A percentile compares a stretch with the other conserved stretches of the same genome.
phyloP scores from a whole-genome alignment of 2,329 filamentous ascomycete genomes.

The Microcyclosporella mali region DNA sequence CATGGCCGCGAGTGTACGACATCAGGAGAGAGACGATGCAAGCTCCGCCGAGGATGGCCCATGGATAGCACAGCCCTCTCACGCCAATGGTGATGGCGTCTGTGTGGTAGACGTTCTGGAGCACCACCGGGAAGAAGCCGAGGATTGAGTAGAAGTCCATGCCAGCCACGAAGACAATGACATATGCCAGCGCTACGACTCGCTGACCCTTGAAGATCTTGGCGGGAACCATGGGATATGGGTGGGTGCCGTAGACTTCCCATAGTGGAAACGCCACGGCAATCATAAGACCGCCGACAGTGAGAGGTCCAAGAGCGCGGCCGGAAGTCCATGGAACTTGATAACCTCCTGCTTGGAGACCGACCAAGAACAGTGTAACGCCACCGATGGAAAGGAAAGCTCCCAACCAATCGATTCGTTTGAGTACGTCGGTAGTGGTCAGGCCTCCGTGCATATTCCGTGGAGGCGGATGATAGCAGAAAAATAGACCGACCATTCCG shows the following conservation, averaged over 20 bases:
- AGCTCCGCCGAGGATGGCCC: conserved; percentile 56
- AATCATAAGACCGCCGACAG: conserved; percentile 22
- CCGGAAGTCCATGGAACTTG: conserved; percentile 21
- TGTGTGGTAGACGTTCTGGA: conserved; percentile 59
- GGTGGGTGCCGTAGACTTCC: conserved; percentile 22
- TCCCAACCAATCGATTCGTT: conserved; percentile 46
- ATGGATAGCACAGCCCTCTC: conserved; percentile 57
- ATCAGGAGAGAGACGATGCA: conserved; percentile 53
- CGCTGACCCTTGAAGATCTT: conserved; percentile 27
- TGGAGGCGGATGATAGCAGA: conserved; percentile 51
- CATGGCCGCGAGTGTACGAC: conserved; percentile 52
- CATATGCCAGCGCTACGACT: conserved; percentile 29
- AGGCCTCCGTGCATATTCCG: conserved; percentile 36
- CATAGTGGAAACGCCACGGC: conserved; percentile 26
- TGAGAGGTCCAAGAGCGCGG: conserved; percentile 24
- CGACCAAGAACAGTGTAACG: conserved; percentile 47
- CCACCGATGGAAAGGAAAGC: conserved; percentile 46
- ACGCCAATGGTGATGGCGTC: conserved; percentile 57
- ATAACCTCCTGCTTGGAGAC: conserved; percentile 24
- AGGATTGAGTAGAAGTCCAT: conserved; percentile 35
- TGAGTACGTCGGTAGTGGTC: conserved; percentile 36
- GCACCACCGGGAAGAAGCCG: conserved; percentile 57
- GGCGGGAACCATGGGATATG: conserved; percentile 27
- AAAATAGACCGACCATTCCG: conserved; percentile 44
- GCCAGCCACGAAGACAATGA: conserved; percentile 32